Percentiles rank a stretch among this genome's conserved stretches.
Conservation (phyloP, 2,329 filamentous ascomycete genomes). For the Corynespora cassiicola region DNA sequence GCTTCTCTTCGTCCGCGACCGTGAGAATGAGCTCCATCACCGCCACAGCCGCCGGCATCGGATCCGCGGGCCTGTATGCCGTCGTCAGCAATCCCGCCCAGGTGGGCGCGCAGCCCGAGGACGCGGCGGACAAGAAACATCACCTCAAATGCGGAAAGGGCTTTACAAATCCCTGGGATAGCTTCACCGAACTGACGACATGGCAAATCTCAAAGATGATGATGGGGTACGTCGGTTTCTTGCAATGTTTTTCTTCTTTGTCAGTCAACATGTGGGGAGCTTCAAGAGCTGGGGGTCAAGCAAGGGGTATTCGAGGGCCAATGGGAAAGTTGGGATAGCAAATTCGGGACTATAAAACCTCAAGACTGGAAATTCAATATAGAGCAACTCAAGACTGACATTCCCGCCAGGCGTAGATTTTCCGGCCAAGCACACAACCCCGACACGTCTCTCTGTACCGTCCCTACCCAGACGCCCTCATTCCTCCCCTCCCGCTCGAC, state of each 20-base stretch:
- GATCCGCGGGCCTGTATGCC: conserved; percentile 45
- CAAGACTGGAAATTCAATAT: too few relatives aligned
- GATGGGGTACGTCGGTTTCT: conserved; percentile 43
- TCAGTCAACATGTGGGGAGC: too few relatives aligned
- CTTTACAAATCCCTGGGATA: conserved; percentile 65
- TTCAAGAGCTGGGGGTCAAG: too few relatives aligned
- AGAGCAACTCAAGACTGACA: conserved; percentile 13
- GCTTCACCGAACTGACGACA: conserved; percentile 50
- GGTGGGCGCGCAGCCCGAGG: conserved; percentile 50
- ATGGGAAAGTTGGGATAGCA: too few relatives aligned
- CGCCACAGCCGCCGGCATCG: conserved; percentile 26
- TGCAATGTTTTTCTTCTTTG: not conserved
- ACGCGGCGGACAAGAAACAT: conserved; percentile 55
- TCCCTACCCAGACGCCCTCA: conserved; percentile 69
- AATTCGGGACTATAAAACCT: conserved; percentile 1
- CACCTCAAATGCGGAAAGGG: conserved; percentile 61
- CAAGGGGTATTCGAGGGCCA: too few relatives aligned
- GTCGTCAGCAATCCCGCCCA: conserved; percentile 48
- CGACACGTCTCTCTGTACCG: conserved; percentile 69
- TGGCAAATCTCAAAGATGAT: conserved; percentile 46
- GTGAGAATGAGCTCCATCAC: conserved; percentile 40
- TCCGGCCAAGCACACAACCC: conserved; percentile 61
- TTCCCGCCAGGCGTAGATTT: conserved; percentile 50
- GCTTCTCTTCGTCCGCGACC: conserved; percentile 26
- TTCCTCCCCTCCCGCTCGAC: conserved; percentile 70